These are phyloP conservation scores for Aureobasidium sp. DNA, from an alignment of 2,329 filamentous ascomycete species.

Conservation along the genomic window DNA sequence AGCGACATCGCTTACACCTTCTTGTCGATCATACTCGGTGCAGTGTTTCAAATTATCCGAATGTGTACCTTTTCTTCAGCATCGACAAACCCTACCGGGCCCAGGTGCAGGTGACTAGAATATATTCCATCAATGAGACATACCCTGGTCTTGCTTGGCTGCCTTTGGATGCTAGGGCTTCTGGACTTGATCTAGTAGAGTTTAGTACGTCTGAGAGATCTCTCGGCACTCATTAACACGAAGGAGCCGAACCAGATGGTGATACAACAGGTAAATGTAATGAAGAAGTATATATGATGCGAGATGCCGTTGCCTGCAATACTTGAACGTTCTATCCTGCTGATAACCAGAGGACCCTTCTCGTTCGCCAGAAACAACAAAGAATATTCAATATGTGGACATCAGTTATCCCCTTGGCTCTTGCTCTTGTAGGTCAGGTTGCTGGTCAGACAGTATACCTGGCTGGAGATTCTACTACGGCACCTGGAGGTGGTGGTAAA, in stretches of 20 bases:
- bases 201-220: neutral
- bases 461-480: constrained; percentile 58
- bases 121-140: neutral
- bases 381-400: neutral
- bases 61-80: neutral
- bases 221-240: neutral
- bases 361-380: neutral
- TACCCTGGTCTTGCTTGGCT: neutral
- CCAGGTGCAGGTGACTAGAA: neutral
- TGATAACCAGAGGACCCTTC: neutral
- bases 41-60: neutral
- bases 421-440: neutral
- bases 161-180: neutral
- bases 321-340: neutral
- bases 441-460: constrained; percentile 41
- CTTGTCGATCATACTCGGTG: constrained; percentile 3
- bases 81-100: neutral
- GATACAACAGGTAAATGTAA: neutral
- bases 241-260: neutral
- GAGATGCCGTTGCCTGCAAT: too few relatives aligned
- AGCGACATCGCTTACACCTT: neutral
- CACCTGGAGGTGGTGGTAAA: constrained; percentile 36
- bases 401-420: neutral
- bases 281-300: neutral
- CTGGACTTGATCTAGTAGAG: neutral